phyloP scores from a whole-genome alignment of 805 yeast species.

The Saccharomyces jurei region DNA sequence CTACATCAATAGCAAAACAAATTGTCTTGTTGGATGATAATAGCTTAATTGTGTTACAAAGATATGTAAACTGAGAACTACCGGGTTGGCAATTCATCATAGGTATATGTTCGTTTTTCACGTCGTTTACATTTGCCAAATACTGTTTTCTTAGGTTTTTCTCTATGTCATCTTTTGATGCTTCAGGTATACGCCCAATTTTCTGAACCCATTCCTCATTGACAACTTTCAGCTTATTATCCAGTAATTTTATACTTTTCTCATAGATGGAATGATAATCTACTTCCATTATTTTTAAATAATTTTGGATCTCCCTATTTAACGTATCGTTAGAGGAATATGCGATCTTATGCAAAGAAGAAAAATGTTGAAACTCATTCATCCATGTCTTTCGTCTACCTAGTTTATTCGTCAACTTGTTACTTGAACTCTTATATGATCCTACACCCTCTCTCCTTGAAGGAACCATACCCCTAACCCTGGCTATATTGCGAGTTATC shows the following conservation, averaged over 20 bases:
- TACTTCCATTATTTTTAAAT: conserved; percentile 5
- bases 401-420: conserved; percentile 1
- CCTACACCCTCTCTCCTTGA: not conserved
- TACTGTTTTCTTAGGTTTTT: not conserved
- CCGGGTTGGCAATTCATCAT: conserved; percentile 15
- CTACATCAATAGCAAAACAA: conserved; percentile 44
- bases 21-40: conserved; percentile 21
- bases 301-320: conserved; percentile 4
- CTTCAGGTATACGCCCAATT: conserved; percentile 2
- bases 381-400: conserved; percentile 13
- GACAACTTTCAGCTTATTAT: conserved; percentile 6
- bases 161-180: not conserved
- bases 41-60: conserved; percentile 12
- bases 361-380: conserved; percentile 13
- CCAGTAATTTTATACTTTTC: conserved; percentile 5
- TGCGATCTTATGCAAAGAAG: conserved; percentile 6
- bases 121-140: conserved; percentile 5
- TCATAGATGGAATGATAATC: conserved; percentile 4
- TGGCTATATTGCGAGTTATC: not conserved
- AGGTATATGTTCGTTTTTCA: conserved; percentile 19
- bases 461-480: not conserved
- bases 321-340: conserved; percentile 2
- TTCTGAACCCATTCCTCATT: conserved; percentile 1
- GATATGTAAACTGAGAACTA: conserved; percentile 13
- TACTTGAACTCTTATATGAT: not conserved